Evolutionary conservation across 768 basidiomycete species (phyloP).

Genomic region (Heimioporus sp.): DNA sequence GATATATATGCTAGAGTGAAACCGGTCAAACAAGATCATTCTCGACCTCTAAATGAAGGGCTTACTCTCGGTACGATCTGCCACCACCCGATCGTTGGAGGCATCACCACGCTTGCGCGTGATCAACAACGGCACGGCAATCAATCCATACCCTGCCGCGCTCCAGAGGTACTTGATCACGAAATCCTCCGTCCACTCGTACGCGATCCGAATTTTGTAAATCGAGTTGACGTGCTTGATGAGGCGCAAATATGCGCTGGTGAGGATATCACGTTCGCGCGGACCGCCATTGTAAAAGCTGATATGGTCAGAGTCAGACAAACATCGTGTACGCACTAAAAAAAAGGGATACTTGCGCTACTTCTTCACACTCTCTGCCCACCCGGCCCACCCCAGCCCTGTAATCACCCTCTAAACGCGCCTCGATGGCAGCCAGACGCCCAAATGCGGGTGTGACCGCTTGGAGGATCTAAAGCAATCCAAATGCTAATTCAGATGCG

Average conservation of each 20-base stretch:
- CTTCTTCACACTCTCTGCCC: slow-evolving; percentile 87
- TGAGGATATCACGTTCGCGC: slow-evolving; percentile 80
- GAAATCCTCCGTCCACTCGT: slow-evolving; percentile 96
- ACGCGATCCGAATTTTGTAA: slow-evolving; percentile 91
- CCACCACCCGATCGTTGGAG: slow-evolving; percentile 35
- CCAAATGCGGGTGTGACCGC: slow-evolving; percentile 94
- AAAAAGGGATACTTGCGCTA: slow-evolving; percentile 59
- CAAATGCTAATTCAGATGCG: neutral
- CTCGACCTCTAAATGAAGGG: neutral
- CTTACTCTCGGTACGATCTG: slow-evolving; percentile 50
- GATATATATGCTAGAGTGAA: slow-evolving; percentile 74
- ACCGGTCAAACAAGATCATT: neutral
- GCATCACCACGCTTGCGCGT: slow-evolving; percentile 40
- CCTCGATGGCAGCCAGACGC: slow-evolving; percentile 82
- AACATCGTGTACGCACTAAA: neutral
- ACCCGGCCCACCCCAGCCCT: slow-evolving; percentile 82
- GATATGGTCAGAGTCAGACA: neutral
- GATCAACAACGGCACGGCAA: slow-evolving; percentile 86
- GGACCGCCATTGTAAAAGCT: slow-evolving; percentile 92
- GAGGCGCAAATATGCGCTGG: slow-evolving; percentile 69
- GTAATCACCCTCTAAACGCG: slow-evolving; percentile 88
- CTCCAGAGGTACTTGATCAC: slow-evolving; percentile 97
- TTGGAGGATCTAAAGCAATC: slow-evolving; percentile 51
- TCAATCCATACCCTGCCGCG: slow-evolving; percentile 86
- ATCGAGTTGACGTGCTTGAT: slow-evolving; percentile 91